Conservation (phyloP, 192 early-diverging fungal species). For the Lobulomyces angularis region DNA sequence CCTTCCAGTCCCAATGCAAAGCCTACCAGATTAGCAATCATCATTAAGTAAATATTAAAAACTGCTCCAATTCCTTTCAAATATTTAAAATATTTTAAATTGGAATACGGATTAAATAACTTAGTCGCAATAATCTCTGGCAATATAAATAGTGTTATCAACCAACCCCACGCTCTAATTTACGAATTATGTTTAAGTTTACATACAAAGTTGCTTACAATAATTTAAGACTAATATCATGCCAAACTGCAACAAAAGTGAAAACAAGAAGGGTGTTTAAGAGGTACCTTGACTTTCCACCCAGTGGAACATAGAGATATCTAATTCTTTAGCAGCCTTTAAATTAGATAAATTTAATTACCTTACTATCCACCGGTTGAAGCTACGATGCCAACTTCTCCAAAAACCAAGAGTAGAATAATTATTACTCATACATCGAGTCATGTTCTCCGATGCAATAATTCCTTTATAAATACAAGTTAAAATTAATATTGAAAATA, state of each 20-base stretch:
- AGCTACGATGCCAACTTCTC: constrained; percentile 92
- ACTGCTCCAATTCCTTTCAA: constrained; percentile 73
- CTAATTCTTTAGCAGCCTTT: constrained; percentile 13
- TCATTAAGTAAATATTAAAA: constrained; percentile 85
- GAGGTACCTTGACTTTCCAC: constrained; percentile 54
- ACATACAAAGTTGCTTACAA: no score
- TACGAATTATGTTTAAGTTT: constrained; percentile 36
- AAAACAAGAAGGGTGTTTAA: constrained; percentile 81
- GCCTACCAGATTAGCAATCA: constrained; percentile 91
- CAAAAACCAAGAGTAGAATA: constrained; percentile 90
- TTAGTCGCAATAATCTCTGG: constrained; percentile 64
- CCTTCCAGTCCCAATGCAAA: constrained; percentile 85
- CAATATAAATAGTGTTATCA: constrained; percentile 72
- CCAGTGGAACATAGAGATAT: constrained; percentile 86
- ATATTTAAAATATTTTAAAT: constrained; percentile 19
- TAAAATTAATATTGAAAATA: no score
- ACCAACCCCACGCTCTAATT: constrained; percentile 83
- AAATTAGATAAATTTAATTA: constrained; percentile 23
- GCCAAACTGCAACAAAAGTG: constrained; percentile 97
- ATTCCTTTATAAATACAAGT: no score
- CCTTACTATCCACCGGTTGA: constrained; percentile 79
- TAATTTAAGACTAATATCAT: constrained; percentile 86
- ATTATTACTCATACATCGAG: constrained; percentile 90
- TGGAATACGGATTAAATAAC: constrained; percentile 24
- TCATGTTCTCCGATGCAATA: constrained; percentile 87